Conservation (phyloP, 2,329 filamentous ascomycete genomes). For the Trichoderma guizhouense region DNA sequence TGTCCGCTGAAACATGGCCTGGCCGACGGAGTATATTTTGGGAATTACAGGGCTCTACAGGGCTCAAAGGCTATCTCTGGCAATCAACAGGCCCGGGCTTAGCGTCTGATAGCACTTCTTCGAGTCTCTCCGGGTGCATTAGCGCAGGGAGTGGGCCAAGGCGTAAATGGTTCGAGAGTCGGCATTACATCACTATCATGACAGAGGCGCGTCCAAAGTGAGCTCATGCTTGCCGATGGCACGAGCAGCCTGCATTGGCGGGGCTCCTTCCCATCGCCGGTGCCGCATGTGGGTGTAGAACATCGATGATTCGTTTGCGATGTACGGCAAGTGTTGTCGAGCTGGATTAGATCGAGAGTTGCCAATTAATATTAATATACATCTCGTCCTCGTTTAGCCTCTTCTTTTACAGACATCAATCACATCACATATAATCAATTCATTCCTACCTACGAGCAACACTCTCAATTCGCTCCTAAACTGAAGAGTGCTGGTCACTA, state of each 20-base stretch:
- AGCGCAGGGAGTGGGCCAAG: conserved; percentile 3
- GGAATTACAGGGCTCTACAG: neutral
- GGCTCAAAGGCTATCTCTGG: neutral
- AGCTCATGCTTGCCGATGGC: conserved; percentile 10
- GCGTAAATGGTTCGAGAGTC: conserved; percentile 1
- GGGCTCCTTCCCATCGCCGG: neutral
- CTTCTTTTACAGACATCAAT: neutral
- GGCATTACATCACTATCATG: conserved; percentile 17
- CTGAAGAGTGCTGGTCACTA: neutral
- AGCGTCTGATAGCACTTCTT: neutral
- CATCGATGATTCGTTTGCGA: neutral
- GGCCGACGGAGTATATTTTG: neutral
- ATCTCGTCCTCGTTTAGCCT: neutral
- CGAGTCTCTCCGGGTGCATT: neutral
- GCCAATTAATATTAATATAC: neutral
- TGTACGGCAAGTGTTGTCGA: neutral
- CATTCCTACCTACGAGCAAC: neutral
- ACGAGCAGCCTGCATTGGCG: conserved; percentile 5
- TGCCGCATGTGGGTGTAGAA: neutral
- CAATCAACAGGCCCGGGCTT: neutral
- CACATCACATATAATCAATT: neutral
- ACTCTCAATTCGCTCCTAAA: neutral
- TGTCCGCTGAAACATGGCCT: neutral
- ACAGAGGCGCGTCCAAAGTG: conserved; percentile 9
- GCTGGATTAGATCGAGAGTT: neutral